Percentiles rank a stretch among this genome's conserved stretches.
These are phyloP conservation scores for Penicillium vulpinum DNA, from an alignment of 2,329 filamentous ascomycete genomes.

Conservation along the genomic window DNA sequence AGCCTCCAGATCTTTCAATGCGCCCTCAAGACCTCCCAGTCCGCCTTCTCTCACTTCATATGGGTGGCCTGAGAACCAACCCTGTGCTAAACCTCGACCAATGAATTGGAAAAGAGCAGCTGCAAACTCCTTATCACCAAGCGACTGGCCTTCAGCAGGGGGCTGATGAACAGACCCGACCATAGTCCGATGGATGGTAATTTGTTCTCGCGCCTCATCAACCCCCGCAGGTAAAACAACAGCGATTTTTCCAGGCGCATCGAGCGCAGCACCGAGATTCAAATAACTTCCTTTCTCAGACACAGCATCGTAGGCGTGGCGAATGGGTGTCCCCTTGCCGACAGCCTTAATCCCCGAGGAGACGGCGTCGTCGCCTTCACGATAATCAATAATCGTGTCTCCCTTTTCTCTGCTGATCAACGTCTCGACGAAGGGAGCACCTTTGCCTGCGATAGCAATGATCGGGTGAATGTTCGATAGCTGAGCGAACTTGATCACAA, in stretches of 20 bases:
- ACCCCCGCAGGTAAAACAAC: constrained; percentile 47
- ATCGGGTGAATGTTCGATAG: constrained; percentile 61
- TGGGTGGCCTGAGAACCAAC: constrained; percentile 54
- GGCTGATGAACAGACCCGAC: constrained; percentile 30
- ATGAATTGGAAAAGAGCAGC: constrained; percentile 49
- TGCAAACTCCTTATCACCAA: constrained; percentile 46
- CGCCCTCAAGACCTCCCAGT: constrained; percentile 55
- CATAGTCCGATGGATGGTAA: constrained; percentile 43
- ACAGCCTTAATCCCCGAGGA: constrained; percentile 45
- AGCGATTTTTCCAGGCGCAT: constrained; percentile 39
- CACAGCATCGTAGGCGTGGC: constrained; percentile 60
- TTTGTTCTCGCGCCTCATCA: constrained; percentile 42
- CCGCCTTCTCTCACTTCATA: constrained; percentile 55
- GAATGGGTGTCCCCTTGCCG: constrained; percentile 41
- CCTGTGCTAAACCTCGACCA: constrained; percentile 49
- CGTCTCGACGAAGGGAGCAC: constrained; percentile 51
- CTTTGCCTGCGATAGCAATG: constrained; percentile 60
- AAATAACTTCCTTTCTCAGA: constrained; percentile 53
- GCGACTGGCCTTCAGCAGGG: constrained; percentile 20
- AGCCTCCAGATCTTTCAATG: constrained; percentile 56
- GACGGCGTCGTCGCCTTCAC: constrained; percentile 56
- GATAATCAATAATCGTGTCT: constrained; percentile 62
- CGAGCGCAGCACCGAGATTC: constrained; percentile 50
- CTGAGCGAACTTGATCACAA: constrained; percentile 57
- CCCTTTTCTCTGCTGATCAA: constrained; percentile 57